phyloP scores from a whole-genome alignment of 805 yeast genomes.

The Kazachstania bromeliacearum region DNA sequence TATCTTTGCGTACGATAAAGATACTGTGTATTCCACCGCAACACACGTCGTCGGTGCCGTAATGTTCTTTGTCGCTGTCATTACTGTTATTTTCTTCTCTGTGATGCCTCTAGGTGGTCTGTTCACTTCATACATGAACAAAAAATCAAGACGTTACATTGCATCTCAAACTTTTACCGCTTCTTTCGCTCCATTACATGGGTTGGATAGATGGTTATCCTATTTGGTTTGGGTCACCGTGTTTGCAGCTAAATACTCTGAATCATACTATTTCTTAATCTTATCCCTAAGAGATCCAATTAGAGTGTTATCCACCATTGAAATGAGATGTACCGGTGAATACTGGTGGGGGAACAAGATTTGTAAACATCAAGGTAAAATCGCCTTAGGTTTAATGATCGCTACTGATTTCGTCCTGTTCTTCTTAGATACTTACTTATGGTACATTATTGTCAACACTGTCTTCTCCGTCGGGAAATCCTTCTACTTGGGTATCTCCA shows the following conservation, averaged over 20 bases:
- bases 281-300: slow-evolving; percentile 90
- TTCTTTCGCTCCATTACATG: slow-evolving; percentile 66
- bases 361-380: slow-evolving; percentile 80
- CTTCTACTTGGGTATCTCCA: slow-evolving; percentile 96
- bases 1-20: slow-evolving; percentile 71
- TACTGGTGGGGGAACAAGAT: slow-evolving; percentile 67
- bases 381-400: slow-evolving; percentile 86
- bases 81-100: slow-evolving; percentile 76
- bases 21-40: slow-evolving; percentile 54
- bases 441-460: slow-evolving; percentile 95
- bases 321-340: slow-evolving; percentile 95
- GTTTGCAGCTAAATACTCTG: slow-evolving; percentile 78
- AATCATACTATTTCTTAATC: slow-evolving; percentile 88
- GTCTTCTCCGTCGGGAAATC: slow-evolving; percentile 95
- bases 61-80: slow-evolving; percentile 79
- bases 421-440: slow-evolving; percentile 97
- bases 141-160: slow-evolving; percentile 75
- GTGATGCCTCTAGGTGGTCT: slow-evolving; percentile 95
- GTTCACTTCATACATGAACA: slow-evolving; percentile 86
- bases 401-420: slow-evolving; percentile 87
- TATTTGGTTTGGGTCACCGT: slow-evolving; percentile 84
- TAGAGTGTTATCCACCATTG: slow-evolving; percentile 72
- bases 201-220: slow-evolving; percentile 94
- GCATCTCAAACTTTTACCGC: slow-evolving; percentile 96
- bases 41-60: slow-evolving; percentile 77